Base-by-base conservation (phyloP, 192 early-diverging fungal genomes). In the Coemansia sp. region DNA sequence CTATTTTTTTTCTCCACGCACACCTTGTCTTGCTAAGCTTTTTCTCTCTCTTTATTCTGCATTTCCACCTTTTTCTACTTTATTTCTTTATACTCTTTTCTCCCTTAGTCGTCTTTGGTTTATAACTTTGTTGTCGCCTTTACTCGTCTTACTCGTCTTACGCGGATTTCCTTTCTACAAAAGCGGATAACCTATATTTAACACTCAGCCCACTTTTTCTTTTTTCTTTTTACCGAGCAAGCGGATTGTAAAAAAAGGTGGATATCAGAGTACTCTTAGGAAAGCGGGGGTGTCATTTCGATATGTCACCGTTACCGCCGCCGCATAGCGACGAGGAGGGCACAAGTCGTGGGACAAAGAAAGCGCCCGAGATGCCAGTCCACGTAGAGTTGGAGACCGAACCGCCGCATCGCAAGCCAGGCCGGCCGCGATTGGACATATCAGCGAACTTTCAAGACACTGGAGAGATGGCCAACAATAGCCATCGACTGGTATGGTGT, bases 381-480 rank as follows among this genome's bases (percentile, higher is more conserved):
- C 65, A 62, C 11, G 80, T 82, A 5, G 50, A 60, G 33, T 67
- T 82, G 19, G 80, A 77, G 35, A 82, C 80, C 26, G 80, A 82
- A 63, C 75, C 80, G 44, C 80, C 80, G 35, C 72, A 57, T 11
- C 80, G 80, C 72, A 77, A 75, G 72, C 82, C 82, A 2, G 82
- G 82, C 11, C 77, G 82, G n/a, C 82, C 82, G 19, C 77, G 82
- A 26, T 70, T 79, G 33, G 76, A 75, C 69, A 84, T 84, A 14
- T 84, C 82, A 38, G 73, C 76, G n/a, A 70, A 79, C 57, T 84
- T 79, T 50, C 82, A 84, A 40, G 82, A 84, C 76, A 84, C 82
- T 2, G 82, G 82, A 57, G 82, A 84, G 53, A 84, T 84, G 82
- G 82, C 82, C 23, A 84, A 84, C 77, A 73, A 84, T 60, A 84